A percentile compares a stretch with the other conserved stretches of the same genome.
These are phyloP conservation scores for Singerocomus inundabilis DNA, from an alignment of 1,284 basidiomycete genomes.

Conservation along the genomic window DNA sequence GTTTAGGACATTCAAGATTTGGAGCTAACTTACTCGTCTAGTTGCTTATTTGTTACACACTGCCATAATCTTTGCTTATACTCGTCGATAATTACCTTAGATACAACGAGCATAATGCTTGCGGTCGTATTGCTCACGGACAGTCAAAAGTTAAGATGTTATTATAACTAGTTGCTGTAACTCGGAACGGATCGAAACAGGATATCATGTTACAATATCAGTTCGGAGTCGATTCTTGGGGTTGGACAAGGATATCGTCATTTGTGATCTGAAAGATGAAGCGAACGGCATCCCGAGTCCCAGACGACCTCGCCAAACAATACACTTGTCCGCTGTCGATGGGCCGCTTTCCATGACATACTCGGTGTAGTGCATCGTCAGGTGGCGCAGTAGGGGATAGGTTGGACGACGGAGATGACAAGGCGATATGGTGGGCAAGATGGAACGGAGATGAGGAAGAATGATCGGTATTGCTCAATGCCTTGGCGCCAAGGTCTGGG, in stretches of 20 bases:
- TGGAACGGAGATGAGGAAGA: slow-evolving; percentile 24
- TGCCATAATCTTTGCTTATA: slow-evolving; percentile 12
- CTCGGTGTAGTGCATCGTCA: slow-evolving; percentile 27
- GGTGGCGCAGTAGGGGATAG: slow-evolving; percentile 30
- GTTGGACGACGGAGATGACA: slow-evolving; percentile 30
- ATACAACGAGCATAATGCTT: slow-evolving; percentile 12
- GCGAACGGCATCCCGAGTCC: slow-evolving; percentile 14
- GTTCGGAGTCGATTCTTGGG: neutral
- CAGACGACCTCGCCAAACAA: slow-evolving; percentile 37
- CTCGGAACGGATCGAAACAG: neutral
- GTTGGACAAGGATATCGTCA: slow-evolving; percentile 19
- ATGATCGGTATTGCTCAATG: slow-evolving; percentile 7
- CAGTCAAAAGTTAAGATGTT: slow-evolving; percentile 11
- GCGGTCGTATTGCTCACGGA: slow-evolving; percentile 1
- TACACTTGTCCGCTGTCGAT: slow-evolving; percentile 27
- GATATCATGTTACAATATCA: neutral
- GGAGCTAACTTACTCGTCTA: slow-evolving; percentile 13
- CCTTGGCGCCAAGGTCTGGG: slow-evolving; percentile 19
- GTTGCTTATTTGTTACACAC: slow-evolving; percentile 11
- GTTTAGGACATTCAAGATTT: neutral
- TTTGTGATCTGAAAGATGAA: slow-evolving; percentile 26
- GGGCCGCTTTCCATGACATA: slow-evolving; percentile 20
- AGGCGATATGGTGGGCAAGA: slow-evolving; percentile 48
- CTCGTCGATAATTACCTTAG: slow-evolving; percentile 22
- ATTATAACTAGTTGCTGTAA: slow-evolving; percentile 3